Base-by-base conservation (phyloP, 2,329 filamentous ascomycete species). In the Calonectria crousiana region DNA sequence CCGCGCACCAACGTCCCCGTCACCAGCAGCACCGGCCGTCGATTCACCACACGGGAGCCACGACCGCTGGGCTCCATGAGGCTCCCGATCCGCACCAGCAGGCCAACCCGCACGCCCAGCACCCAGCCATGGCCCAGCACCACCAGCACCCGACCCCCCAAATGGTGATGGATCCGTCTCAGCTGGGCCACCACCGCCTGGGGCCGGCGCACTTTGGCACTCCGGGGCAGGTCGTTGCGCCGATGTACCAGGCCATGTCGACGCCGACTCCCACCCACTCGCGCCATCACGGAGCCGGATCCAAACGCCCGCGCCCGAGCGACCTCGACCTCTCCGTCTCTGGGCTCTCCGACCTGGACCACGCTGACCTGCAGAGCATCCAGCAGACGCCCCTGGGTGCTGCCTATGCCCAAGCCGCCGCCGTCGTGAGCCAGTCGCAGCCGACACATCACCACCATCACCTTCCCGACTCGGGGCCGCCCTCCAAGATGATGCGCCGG, bases 391-490 rank as follows among this genome's bases (percentile, higher is more conserved):
- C 89, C 5, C 84, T 92, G 81, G 87, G 89, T n/a, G 85, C 86
- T 23, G 84, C 87, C 14, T 91, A 91, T 74, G 85, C 86, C 74
- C 85, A 90, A 80, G 81, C 87, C 68, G 81, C 88, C 69, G 81
- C 85, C 4, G 80, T 78, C 4, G 78, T 80, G 18, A 76, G 67
- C 4, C 77, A 81, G 41, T 69, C 77, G 23, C 86, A 87, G 44
- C 90, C 90, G 47, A 91, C 91, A 60, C 95, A 97, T 82, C 95
- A 96, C 80, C 95, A 98, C 80, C 95, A 96, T 80, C 93, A 93
- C 52, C 89, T 96, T 47, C 95, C 95, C 64, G 92, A 95, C 77
- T 92, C 94, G 75, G 92, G 91, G 14, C 92, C 92, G 28, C 91
- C 93, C 23, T 89, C 90, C 67, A 94, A 94, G 85, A 89, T 94